Base-by-base conservation (phyloP, 2,329 filamentous ascomycete species). In the Metarhizium robertsii region DNA sequence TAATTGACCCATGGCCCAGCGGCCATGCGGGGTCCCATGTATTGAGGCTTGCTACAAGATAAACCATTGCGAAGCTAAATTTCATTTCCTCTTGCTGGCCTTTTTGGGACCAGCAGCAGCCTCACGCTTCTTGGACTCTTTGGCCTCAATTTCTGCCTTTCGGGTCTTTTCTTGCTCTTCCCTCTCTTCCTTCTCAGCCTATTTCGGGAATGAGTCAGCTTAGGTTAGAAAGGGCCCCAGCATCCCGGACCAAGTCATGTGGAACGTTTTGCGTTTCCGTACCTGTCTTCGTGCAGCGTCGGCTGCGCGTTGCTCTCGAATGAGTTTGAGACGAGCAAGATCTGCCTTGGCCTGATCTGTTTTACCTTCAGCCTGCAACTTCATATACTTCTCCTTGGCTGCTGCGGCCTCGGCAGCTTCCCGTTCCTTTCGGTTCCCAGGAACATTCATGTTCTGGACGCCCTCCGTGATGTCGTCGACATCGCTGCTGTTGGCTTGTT, bases 261-360 rank as follows among this genome's bases (percentile, higher is more conserved):
- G 16, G 18, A 46, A 30, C 1, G 11, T 4, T 29, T 40, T 30
- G 32, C 20, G 11, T 16, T 18, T 2, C 32, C 64, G 60, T 82
- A 83, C 92, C 75, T 89, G 83, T 78, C 92, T 92, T 64, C 90
- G 78, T 34, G 85, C 88, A 53, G 89, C 84, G 66, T 95, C 92
- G 20, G 86, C 86, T 65, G 89, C 92, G 60, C 94, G 83, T 75
- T 90, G 87, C 79, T 96, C 90, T 50, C 86, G 84, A 62, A 99
- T 90, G 57, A 92, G 69, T 70, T 78, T 84, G 66, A 99, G 74
- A 55, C 94, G 83, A 57, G 90, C 92, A 62, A 97, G 68, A 72
- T 99, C 94, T 5, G 89, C 86, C 69, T 90, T 87, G 50, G 92
- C 92, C 78, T 96, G 89, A 58, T 99, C 94, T 48, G 94, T 97